phyloP scores from a whole-genome alignment of 306 rosid genomes.

The Prunus padus region DNA sequence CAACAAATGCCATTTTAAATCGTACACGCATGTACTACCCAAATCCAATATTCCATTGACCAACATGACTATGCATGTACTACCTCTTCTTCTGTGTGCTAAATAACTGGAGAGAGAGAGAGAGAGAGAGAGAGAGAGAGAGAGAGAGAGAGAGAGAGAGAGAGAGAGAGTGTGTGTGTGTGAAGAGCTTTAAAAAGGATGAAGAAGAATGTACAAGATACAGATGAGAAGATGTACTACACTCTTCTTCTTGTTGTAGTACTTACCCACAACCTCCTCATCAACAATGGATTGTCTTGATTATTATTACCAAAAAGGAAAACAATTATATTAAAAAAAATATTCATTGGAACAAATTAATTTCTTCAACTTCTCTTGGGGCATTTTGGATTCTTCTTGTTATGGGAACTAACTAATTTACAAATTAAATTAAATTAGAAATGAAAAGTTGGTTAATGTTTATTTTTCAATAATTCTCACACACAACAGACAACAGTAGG shows the following conservation, averaged over 20 bases:
- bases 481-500: not conserved
- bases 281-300: not conserved
- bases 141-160: not conserved
- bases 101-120: not conserved
- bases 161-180: not conserved
- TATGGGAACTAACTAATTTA: too few relatives aligned
- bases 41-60: not conserved
- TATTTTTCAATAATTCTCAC: too few relatives aligned
- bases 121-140: not conserved
- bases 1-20: not conserved
- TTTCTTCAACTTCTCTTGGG: not conserved
- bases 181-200: not conserved
- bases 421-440: too few relatives aligned
- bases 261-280: not conserved
- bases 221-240: not conserved
- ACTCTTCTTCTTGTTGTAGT: not conserved
- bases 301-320: not conserved
- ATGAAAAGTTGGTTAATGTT: too few relatives aligned
- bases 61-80: not conserved
- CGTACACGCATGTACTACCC: not conserved
- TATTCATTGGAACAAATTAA: not conserved
- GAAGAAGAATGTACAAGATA: not conserved
- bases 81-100: slow-evolving; percentile 6
- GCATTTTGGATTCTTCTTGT: not conserved
- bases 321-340: not conserved